Conservation (phyloP, 2,329 filamentous ascomycete genomes). For the Xylariaceae sp. region DNA sequence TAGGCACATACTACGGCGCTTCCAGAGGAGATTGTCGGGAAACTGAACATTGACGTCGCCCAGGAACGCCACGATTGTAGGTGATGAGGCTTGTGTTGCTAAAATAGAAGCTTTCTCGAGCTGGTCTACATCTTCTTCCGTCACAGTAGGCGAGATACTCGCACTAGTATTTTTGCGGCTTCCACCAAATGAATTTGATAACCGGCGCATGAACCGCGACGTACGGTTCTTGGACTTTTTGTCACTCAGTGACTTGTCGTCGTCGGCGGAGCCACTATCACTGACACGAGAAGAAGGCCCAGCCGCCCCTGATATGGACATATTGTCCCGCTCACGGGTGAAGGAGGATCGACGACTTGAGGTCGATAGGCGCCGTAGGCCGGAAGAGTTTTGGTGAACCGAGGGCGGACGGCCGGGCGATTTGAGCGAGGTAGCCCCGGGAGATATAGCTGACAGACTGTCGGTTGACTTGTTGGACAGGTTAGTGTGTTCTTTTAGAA, state of each 20-base stretch:
- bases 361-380: slow-evolving; percentile 67
- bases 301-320: slow-evolving; percentile 33
- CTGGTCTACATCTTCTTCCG: slow-evolving; percentile 54
- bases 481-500: slow-evolving; percentile 65
- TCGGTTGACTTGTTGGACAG: slow-evolving; percentile 54
- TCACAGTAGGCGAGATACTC: slow-evolving; percentile 56
- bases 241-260: slow-evolving; percentile 51
- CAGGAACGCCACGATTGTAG: slow-evolving; percentile 67
- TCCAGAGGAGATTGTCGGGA: slow-evolving; percentile 95
- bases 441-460: slow-evolving; percentile 41
- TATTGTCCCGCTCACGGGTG: slow-evolving; percentile 49
- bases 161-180: slow-evolving; percentile 53
- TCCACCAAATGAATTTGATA: slow-evolving; percentile 59
- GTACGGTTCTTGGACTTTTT: slow-evolving; percentile 57
- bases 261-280: slow-evolving; percentile 55
- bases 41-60: slow-evolving; percentile 97
- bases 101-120: slow-evolving; percentile 36
- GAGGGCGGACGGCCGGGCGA: slow-evolving; percentile 57
- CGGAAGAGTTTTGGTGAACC: slow-evolving; percentile 51
- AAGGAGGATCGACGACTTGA: slow-evolving; percentile 63
- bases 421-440: slow-evolving; percentile 43
- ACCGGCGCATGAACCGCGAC: slow-evolving; percentile 63
- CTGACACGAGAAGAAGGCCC: slow-evolving; percentile 50
- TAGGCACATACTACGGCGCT: slow-evolving; percentile 85
- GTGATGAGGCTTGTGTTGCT: slow-evolving; percentile 35